Conservation (phyloP, 2,329 filamentous ascomycete genomes). For the Paecilomyces variotii region DNA sequence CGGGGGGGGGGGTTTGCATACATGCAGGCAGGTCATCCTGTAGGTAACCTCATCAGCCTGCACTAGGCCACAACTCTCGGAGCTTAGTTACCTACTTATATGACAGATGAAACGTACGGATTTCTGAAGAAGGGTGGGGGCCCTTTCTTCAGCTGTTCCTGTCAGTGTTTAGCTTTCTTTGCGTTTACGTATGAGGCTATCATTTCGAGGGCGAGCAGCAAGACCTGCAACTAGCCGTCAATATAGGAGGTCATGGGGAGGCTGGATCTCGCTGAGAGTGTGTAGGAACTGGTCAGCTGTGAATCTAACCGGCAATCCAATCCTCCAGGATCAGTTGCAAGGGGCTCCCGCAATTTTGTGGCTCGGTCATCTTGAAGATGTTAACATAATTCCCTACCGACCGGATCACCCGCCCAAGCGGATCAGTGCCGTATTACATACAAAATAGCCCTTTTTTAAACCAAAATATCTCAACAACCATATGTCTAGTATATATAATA, state of each 20-base stretch:
- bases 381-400: no score
- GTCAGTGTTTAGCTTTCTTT: background rate
- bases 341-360: no score
- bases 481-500: no score
- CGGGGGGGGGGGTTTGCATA: background rate
- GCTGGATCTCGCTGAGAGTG: background rate
- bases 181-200: background rate
- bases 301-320: background rate
- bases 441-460: no score
- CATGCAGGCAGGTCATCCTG: background rate
- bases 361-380: no score
- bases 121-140: background rate
- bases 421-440: no score
- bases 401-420: no score
- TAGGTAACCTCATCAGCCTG: background rate
- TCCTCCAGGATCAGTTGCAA: no score
- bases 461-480: no score
- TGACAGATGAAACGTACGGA: no score
- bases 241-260: background rate
- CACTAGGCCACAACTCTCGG: background rate
- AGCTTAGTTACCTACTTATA: background rate
- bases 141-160: background rate
- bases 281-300: background rate
- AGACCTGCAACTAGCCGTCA: background rate
- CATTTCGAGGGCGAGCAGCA: background rate